Evolutionary conservation across 1,139 yeast genomes (phyloP).

Genomic region (Lodderomyces oxycetoniae): DNA sequence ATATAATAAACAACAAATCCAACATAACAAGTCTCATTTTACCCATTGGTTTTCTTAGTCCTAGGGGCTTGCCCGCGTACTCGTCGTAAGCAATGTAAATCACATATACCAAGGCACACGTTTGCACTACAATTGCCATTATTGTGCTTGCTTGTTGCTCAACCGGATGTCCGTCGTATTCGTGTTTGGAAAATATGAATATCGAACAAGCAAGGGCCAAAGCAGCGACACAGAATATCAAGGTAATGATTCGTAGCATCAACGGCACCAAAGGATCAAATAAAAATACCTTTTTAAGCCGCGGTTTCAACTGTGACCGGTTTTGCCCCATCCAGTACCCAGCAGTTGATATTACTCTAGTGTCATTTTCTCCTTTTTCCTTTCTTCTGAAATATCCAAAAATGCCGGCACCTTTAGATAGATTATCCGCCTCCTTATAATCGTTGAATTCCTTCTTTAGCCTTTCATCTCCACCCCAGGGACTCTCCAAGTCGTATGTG

Average conservation of each 20-base stretch:
- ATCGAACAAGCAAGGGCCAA: conserved; percentile 67
- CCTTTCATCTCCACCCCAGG: conserved; percentile 72
- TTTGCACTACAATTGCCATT: conserved; percentile 85
- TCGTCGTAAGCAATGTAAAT: conserved; percentile 86
- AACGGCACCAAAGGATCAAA: conserved; percentile 81
- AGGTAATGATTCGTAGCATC: conserved; percentile 63
- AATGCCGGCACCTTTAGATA: conserved; percentile 4
- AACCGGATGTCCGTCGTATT: conserved; percentile 39
- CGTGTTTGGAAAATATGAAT: conserved; percentile 41
- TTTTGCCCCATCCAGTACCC: conserved; percentile 69
- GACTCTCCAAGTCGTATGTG: conserved; percentile 29
- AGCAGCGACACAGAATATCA: conserved; percentile 57
- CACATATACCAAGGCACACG: conserved; percentile 72
- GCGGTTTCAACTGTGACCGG: conserved; percentile 62
- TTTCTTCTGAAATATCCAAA: conserved; percentile 7
- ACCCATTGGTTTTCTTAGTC: conserved; percentile 76
- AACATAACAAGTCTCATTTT: conserved; percentile 73
- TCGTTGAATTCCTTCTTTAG: conserved; percentile 26
- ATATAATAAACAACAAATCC: conserved; percentile 84
- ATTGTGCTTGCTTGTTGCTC: conserved; percentile 85
- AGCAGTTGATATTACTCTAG: conserved; percentile 48
- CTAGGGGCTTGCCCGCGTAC: conserved; percentile 86
- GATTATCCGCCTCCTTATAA: conserved; percentile 5
- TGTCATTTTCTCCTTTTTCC: conserved; percentile 17
- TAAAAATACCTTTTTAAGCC: conserved; percentile 53